phyloP scores from a whole-genome alignment of 495 filamentous ascomycete genomes.

The Aspergillus sclerotiicarbonarius region DNA sequence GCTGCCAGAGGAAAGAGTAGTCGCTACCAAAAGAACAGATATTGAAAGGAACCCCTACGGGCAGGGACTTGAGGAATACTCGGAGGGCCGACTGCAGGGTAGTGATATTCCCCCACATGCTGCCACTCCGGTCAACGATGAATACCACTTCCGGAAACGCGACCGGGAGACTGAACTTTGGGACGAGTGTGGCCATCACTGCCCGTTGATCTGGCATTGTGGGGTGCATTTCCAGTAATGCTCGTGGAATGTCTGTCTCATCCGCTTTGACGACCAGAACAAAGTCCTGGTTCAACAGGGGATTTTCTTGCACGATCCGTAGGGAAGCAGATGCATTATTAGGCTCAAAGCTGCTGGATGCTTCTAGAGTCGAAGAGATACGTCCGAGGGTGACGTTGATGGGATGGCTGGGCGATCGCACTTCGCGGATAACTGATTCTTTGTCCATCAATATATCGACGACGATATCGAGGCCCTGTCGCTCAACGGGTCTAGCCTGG shows the following conservation, averaged over 20 bases:
- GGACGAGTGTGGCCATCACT: slow-evolving; percentile 65
- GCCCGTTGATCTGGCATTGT: slow-evolving; percentile 59
- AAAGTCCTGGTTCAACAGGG: slow-evolving; percentile 38
- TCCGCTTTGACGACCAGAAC: slow-evolving; percentile 56
- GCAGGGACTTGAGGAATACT: slow-evolving; percentile 70
- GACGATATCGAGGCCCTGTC: not conserved
- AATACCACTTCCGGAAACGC: slow-evolving; percentile 65
- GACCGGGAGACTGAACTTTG: slow-evolving; percentile 57
- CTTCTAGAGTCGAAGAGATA: slow-evolving; percentile 40
- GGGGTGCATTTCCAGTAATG: slow-evolving; percentile 62
- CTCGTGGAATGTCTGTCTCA: slow-evolving; percentile 54
- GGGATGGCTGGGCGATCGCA: slow-evolving; percentile 67
- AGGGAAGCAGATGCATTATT: slow-evolving; percentile 61
- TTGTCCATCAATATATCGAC: slow-evolving; percentile 8
- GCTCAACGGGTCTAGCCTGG: not conserved
- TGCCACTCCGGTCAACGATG: slow-evolving; percentile 65
- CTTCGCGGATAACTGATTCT: slow-evolving; percentile 28
- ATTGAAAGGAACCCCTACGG: slow-evolving; percentile 67
- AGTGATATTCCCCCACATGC: slow-evolving; percentile 58
- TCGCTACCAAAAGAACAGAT: slow-evolving; percentile 66
- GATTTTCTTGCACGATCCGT: slow-evolving; percentile 1
- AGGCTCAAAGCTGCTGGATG: slow-evolving; percentile 41
- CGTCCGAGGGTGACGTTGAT: slow-evolving; percentile 62
- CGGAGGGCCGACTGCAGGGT: slow-evolving; percentile 57
- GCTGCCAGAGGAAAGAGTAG: slow-evolving; percentile 57